A percentile compares a stretch with the other conserved stretches of the same genome.
Conservation (phyloP, 768 basidiomycete species). For the Boletellus ananas region DNA sequence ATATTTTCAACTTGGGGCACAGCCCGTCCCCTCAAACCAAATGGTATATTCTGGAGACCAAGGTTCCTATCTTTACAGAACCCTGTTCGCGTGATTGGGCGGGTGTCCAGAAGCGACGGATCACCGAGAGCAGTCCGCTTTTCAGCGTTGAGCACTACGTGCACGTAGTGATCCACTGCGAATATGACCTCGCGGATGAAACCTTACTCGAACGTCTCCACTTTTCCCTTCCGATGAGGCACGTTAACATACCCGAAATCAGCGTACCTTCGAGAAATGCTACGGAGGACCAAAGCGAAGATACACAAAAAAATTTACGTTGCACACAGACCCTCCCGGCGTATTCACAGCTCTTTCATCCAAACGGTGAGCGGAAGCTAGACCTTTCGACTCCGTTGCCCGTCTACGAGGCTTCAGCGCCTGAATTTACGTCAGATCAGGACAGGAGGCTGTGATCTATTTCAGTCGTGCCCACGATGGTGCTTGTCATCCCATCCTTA, state of each 20-base stretch:
- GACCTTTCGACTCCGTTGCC: conserved; percentile 65
- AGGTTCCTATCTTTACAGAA: conserved; percentile 17
- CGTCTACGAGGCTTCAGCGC: conserved; percentile 48
- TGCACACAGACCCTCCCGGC: conserved; percentile 49
- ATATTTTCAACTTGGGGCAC: conserved; percentile 40
- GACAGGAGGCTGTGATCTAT: conserved; percentile 5
- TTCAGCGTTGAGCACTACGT: conserved; percentile 54
- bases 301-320: conserved; percentile 13
- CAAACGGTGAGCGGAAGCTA: conserved; percentile 68
- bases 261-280: neutral
- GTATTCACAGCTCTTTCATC: conserved; percentile 75
- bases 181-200: conserved; percentile 46
- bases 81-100: conserved; percentile 27
- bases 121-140: conserved; percentile 52
- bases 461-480: neutral
- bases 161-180: conserved; percentile 49
- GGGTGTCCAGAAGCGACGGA: conserved; percentile 32
- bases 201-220: conserved; percentile 24
- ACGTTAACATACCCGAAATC: conserved; percentile 41
- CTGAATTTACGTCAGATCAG: conserved; percentile 3
- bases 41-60: conserved; percentile 28
- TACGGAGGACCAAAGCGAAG: conserved; percentile 3
- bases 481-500: neutral
- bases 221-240: conserved; percentile 48
- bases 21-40: conserved; percentile 13